Evolutionary conservation across 1,284 basidiomycete genomes (phyloP), one percentile per base, ranked within the genome.

Genomic region (Somion occarium): DNA sequence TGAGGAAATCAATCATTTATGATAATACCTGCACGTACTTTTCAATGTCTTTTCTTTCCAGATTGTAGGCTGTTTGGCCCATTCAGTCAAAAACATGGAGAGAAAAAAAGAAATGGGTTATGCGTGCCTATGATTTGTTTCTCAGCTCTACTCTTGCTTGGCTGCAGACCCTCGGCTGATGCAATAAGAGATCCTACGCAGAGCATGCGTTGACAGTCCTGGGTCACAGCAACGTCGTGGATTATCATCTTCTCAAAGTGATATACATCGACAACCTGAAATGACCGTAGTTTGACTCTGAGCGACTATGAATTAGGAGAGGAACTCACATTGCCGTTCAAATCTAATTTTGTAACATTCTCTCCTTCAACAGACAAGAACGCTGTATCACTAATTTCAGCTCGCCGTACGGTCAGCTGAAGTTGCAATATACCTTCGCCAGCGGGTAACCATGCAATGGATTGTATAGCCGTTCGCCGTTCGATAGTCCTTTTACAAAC

Each of bases 101-200:
- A 45, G 53, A 43, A 23, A n/a, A n/a, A n/a, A n/a, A n/a, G n/a
- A n/a, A n/a, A n/a, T n/a, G n/a, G n/a, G n/a, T n/a, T n/a, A n/a
- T n/a, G 64, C 80, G 41, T 59, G 86, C 88, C 82, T 50, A 88
- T 78, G 46, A 91, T 79, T 22, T 85, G 82, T 60, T 91, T 91
- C 66, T 91, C 88, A 3, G 78, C 82, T 53, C 82, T 72, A 22
- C 83, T 86, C 65, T 82, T 86, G 61, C 81, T 87, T 1, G 88
- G 88, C 41, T 82, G 78, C 20, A 86, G 69, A n/a, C 83, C 83
- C 44, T 74, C 73, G 1, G 76, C 73, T 7, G 84, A 83, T 52
- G 75, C 70, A 24, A 84, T 71, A 38, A 89, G 67, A 1, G 84
- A 84, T 1, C 84, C 88, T 26, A 90, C 86, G 24, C 82, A 85